These are phyloP conservation scores for Beauveria sp. DNA, from an alignment of 2,329 filamentous ascomycete species.

Conservation along the genomic window DNA sequence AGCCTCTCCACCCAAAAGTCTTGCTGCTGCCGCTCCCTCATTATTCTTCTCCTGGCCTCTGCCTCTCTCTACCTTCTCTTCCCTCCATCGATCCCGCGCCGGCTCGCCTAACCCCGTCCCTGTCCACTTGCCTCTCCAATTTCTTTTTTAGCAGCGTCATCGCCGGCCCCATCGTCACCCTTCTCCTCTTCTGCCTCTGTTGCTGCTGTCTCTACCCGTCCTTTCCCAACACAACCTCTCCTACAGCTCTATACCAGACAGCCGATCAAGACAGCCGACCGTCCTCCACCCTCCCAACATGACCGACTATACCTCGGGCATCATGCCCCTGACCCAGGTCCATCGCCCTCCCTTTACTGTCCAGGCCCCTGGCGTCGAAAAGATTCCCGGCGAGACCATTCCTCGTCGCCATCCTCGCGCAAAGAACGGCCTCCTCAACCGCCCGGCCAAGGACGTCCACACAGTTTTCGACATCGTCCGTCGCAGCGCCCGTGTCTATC, in stretches of 20 bases:
- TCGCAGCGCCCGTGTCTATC: conserved; percentile 56
- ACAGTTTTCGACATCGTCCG: conserved; percentile 76
- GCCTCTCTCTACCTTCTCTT: background rate
- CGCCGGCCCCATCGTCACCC: conserved; percentile 7
- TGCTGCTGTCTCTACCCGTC: background rate
- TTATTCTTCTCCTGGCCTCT: background rate
- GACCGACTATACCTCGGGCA: conserved; percentile 34
- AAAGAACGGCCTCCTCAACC: conserved; percentile 60
- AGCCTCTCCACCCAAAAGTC: conserved; percentile 1
- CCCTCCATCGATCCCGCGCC: conserved; percentile 2
- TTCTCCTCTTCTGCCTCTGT: background rate
- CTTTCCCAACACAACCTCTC: background rate
- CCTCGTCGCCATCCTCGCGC: conserved; percentile 67
- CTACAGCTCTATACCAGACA: background rate
- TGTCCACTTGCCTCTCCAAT: conserved; percentile 9
- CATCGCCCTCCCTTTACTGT: conserved; percentile 69
- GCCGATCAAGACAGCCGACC: background rate
- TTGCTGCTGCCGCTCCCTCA: background rate
- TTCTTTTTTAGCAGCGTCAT: conserved; percentile 10
- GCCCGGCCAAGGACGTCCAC: conserved; percentile 59
- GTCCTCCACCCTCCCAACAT: conserved; percentile 16
- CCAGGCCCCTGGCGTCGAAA: conserved; percentile 60
- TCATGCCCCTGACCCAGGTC: conserved; percentile 48
- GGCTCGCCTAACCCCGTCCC: conserved; percentile 3
- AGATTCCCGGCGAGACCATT: conserved; percentile 73